Evolutionary conservation across 192 early-diverging fungal species (phyloP).

Genomic region (Geosiphon pyriformis): DNA sequence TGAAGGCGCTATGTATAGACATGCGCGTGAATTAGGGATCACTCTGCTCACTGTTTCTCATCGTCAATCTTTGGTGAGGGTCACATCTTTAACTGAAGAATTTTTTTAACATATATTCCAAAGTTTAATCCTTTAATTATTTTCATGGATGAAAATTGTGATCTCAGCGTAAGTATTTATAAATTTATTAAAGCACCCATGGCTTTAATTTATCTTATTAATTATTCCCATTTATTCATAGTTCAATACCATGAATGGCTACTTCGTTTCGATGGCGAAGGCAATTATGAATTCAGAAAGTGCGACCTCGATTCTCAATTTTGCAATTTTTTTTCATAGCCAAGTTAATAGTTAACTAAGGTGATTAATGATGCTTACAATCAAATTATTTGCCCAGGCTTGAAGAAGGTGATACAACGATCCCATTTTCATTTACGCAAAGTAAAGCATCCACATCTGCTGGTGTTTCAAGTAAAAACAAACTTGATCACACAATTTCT

Average conservation of each 20-base stretch:
- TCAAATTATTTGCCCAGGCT: slow-evolving; percentile 28
- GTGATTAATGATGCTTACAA: not conserved
- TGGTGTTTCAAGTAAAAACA: slow-evolving; percentile 30
- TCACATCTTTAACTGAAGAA: too few species aligned
- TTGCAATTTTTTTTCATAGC: not conserved
- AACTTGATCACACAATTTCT: slow-evolving; percentile 31
- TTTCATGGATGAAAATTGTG: too few species aligned
- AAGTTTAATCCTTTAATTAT: too few species aligned
- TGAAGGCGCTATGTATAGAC: slow-evolving; percentile 68
- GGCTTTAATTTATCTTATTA: too few species aligned
- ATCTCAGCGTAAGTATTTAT: too few species aligned
- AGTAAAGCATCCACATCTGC: slow-evolving; percentile 30
- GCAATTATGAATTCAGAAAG: slow-evolving; percentile 55
- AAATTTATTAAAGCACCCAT: too few species aligned
- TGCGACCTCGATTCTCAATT: slow-evolving; percentile 19
- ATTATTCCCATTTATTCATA: not conserved
- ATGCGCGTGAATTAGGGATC: slow-evolving; percentile 51
- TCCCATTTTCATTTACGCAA: slow-evolving; percentile 48
- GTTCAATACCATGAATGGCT: slow-evolving; percentile 54
- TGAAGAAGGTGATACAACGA: slow-evolving; percentile 38
- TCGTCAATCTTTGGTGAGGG: slow-evolving; percentile 37
- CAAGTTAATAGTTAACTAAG: not conserved
- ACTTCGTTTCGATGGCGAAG: slow-evolving; percentile 59
- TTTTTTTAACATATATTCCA: too few species aligned
- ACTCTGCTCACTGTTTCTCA: slow-evolving; percentile 62